These are phyloP conservation scores for Ophiostoma ulmi DNA, from an alignment of 2,329 filamentous ascomycete species.

Conservation along the genomic window DNA sequence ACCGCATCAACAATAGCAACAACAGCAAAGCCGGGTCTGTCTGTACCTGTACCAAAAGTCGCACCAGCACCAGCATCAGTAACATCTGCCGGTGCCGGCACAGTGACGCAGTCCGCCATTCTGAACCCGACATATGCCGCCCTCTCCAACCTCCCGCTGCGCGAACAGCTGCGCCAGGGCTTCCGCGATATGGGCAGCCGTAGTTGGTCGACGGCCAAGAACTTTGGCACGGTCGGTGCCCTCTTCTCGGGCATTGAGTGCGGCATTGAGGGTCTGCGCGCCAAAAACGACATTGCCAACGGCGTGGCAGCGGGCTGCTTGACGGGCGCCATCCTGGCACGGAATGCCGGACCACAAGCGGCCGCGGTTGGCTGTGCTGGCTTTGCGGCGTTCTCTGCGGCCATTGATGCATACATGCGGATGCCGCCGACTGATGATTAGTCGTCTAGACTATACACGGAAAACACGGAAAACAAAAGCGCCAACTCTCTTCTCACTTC, in stretches of 20 bases:
- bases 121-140: constrained; percentile 32
- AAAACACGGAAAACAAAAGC: neutral
- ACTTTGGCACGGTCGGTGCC: constrained; percentile 89
- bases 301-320: constrained; percentile 83
- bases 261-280: constrained; percentile 84
- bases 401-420: constrained; percentile 88
- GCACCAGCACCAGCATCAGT: constrained; percentile 16
- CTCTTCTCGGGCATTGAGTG: constrained; percentile 93
- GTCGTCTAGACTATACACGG: neutral
- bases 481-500: neutral
- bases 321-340: constrained; percentile 82
- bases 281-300: constrained; percentile 90
- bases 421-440: constrained; percentile 60
- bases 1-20: constrained; percentile 9
- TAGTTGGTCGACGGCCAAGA: constrained; percentile 79
- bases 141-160: constrained; percentile 64
- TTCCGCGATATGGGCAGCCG: constrained; percentile 92
- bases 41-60: neutral
- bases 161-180: constrained; percentile 75
- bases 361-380: constrained; percentile 82
- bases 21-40: constrained; percentile 12
- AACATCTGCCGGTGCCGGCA: constrained; percentile 28
- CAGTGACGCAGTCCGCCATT: constrained; percentile 11
- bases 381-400: constrained; percentile 87
- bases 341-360: constrained; percentile 83